Evolutionary conservation across 148 eudicot species (phyloP).

Genomic region (Amaranthus hypochondriacus): DNA sequence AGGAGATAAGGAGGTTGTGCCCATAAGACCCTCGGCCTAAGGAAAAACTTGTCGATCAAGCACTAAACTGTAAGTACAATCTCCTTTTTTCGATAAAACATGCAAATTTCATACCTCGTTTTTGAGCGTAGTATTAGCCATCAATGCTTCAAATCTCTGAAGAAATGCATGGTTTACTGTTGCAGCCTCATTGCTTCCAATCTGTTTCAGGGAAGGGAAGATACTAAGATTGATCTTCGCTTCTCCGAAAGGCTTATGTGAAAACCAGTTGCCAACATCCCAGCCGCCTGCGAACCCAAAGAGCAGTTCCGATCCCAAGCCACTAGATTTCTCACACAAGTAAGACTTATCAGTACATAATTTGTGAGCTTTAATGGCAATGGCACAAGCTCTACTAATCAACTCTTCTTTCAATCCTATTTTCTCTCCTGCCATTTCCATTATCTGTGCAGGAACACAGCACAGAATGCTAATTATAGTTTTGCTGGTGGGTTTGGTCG

Average conservation of each 20-base stretch:
- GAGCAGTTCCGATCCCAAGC: constrained; percentile 31
- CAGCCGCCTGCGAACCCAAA: constrained; percentile 70
- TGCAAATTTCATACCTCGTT: constrained; percentile 44
- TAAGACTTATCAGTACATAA: constrained; percentile 40
- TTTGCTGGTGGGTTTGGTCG: not conserved
- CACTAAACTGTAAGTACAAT: too few relatives aligned
- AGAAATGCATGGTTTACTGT: constrained; percentile 51
- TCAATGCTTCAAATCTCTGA: constrained; percentile 41
- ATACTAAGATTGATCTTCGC: constrained; percentile 32
- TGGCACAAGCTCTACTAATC: constrained; percentile 49
- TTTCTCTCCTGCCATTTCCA: constrained; percentile 25
- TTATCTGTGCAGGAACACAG: not conserved
- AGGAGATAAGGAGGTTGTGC: too few relatives aligned
- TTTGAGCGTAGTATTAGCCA: constrained; percentile 32
- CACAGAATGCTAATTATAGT: not conserved
- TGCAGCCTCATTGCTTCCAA: constrained; percentile 56
- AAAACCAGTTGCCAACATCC: constrained; percentile 51
- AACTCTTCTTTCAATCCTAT: constrained; percentile 47
- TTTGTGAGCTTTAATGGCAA: constrained; percentile 58
- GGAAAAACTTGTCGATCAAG: not conserved
- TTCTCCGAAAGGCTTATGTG: constrained; percentile 48
- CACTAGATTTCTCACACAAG: constrained; percentile 26
- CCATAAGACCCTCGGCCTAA: too few relatives aligned
- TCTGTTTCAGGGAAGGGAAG: constrained; percentile 66
- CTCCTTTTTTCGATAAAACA: not conserved